These are phyloP conservation scores for Naganishia onofrii DNA, from an alignment of 768 basidiomycete genomes.

Conservation along the genomic window DNA sequence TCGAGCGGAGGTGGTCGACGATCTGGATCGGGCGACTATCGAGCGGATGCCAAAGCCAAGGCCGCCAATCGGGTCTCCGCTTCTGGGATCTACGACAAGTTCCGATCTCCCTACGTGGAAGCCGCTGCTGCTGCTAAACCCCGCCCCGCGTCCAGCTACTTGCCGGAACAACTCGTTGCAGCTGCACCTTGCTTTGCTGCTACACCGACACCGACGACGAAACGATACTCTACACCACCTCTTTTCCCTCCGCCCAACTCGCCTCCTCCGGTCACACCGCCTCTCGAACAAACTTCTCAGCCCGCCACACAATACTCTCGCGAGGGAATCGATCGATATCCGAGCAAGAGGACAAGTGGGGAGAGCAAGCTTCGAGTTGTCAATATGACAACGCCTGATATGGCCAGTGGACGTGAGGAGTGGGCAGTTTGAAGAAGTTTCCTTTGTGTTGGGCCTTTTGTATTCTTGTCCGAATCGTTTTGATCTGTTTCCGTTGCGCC, in stretches of 20 bases:
- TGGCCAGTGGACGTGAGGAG: background rate
- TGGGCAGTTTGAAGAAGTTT: background rate
- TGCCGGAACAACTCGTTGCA: background rate
- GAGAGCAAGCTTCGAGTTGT: conserved; percentile 23
- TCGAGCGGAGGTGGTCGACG: background rate
- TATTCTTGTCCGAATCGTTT: too few relatives aligned
- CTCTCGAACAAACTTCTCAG: background rate
- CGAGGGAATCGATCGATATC: background rate
- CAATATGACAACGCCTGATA: conserved; percentile 12
- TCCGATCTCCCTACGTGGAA: conserved; percentile 22
- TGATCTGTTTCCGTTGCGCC: too few relatives aligned
- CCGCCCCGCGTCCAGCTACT: conserved; percentile 8
- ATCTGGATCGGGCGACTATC: conserved; percentile 18
- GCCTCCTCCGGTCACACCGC: conserved; percentile 12
- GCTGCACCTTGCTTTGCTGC: background rate
- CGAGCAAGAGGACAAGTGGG: conserved; percentile 1
- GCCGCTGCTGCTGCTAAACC: background rate
- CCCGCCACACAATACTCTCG: background rate
- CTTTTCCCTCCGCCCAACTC: conserved; percentile 21
- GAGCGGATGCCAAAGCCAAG: conserved; percentile 9
- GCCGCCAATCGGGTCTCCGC: conserved; percentile 19
- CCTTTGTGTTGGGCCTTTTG: too few relatives aligned
- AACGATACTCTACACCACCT: conserved; percentile 27
- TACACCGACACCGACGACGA: too few relatives aligned
- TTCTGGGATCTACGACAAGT: conserved; percentile 27